phyloP scores from a whole-genome alignment of 73 alveolate species.

The Paramecium primaurelia region DNA sequence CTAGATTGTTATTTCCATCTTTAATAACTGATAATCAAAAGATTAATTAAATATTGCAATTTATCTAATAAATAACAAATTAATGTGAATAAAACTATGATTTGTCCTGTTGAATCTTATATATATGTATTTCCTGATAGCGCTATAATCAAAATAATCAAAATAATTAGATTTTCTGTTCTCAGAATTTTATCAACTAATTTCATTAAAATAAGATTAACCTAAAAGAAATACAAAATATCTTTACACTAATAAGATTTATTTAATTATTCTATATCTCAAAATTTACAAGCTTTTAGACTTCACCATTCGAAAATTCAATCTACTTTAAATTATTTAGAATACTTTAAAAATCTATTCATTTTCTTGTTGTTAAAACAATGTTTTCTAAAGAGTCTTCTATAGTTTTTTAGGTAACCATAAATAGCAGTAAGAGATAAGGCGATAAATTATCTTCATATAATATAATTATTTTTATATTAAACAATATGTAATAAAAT shows the following conservation, averaged over 20 bases:
- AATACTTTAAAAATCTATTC: neutral
- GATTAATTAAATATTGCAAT: neutral
- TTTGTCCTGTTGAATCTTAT: neutral
- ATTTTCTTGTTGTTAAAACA: neutral
- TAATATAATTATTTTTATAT: neutral
- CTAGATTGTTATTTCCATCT: neutral
- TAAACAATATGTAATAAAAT: neutral
- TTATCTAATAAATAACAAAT: neutral
- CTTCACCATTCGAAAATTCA: conserved; percentile 22
- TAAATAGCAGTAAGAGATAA: neutral
- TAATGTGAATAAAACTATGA: neutral
- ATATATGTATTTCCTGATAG: neutral
- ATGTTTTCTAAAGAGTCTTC: neutral
- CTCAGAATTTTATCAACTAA: neutral
- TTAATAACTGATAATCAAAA: neutral
- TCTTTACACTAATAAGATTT: neutral
- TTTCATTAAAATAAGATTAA: neutral
- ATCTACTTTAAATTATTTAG: neutral
- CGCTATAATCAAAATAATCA: neutral
- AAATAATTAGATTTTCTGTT: neutral
- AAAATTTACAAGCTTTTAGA: neutral
- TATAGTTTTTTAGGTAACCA: neutral
- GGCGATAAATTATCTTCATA: neutral
- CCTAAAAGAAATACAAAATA: neutral
- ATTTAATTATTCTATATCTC: neutral